A percentile compares a stretch with the other conserved stretches of the same genome.
phyloP scores from a whole-genome alignment of 2,329 filamentous ascomycete species.

The Trichoderma hamatum region DNA sequence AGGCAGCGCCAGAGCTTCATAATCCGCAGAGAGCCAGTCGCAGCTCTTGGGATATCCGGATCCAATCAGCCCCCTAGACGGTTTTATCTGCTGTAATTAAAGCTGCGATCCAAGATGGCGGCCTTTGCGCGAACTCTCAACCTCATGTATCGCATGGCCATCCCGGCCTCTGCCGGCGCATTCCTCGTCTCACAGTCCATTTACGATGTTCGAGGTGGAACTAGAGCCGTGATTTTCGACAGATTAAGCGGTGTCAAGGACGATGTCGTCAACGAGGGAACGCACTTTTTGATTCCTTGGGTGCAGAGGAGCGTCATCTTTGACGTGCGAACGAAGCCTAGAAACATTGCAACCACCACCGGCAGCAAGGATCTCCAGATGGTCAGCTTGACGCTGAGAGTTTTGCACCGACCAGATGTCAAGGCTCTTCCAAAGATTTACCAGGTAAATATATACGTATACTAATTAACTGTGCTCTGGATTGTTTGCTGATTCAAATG shows the following conservation, averaged over 20 bases:
- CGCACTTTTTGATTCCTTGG: constrained; percentile 95
- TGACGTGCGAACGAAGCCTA: constrained; percentile 94
- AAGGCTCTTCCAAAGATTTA: constrained; percentile 95
- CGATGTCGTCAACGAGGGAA: constrained; percentile 89
- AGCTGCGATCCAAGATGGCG: constrained; percentile 48
- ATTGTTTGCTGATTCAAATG: background rate
- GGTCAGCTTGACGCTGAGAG: constrained; percentile 96
- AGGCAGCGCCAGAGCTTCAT: constrained; percentile 18
- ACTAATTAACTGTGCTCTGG: background rate
- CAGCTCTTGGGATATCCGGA: background rate
- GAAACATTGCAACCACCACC: constrained; percentile 96
- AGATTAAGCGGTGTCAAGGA: constrained; percentile 90
- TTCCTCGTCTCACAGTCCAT: constrained; percentile 75
- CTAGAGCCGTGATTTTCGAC: constrained; percentile 97
- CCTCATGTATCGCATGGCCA: constrained; percentile 66
- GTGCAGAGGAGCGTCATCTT: constrained; percentile 92
- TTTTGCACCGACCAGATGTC: constrained; percentile 92
- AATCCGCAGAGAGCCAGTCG: constrained; percentile 1
- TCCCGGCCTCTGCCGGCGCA: constrained; percentile 72
- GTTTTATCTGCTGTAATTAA: background rate
- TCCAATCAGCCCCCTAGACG: background rate
- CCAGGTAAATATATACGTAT: constrained; percentile 67
- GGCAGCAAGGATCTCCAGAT: constrained; percentile 99
- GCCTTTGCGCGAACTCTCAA: constrained; percentile 61
- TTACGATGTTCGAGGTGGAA: constrained; percentile 96